Percentiles rank a stretch among this genome's conserved stretches.
phyloP scores from a whole-genome alignment of 176 grass and related monocot species.

The Musa troglodytarum region DNA sequence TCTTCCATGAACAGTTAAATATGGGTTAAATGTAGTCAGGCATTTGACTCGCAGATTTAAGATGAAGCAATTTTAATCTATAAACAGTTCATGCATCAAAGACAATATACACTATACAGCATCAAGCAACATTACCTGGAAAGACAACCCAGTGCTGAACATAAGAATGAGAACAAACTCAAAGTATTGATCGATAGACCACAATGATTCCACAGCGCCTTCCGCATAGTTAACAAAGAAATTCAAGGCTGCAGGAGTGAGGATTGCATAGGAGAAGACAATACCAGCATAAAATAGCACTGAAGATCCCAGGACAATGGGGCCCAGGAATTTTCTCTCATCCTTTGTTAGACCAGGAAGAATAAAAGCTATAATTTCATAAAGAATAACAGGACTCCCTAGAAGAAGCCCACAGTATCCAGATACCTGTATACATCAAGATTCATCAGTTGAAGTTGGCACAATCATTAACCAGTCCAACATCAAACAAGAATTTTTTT shows the following conservation, averaged over 20 bases:
- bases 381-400: constrained; percentile 87
- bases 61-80: too few relatives aligned
- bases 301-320: constrained; percentile 93
- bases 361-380: constrained; percentile 93
- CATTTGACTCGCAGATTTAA: too few relatives aligned
- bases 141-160: constrained; percentile 92
- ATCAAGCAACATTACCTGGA: constrained; percentile 51
- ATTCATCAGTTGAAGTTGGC: neutral
- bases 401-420: constrained; percentile 91
- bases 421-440: constrained; percentile 61
- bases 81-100: neutral
- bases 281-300: constrained; percentile 89
- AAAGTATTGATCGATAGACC: constrained; percentile 98
- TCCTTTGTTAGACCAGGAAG: constrained; percentile 87
- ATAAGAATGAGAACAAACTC: constrained; percentile 91
- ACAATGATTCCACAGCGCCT: constrained; percentile 84
- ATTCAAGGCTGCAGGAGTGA: constrained; percentile 81
- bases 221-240: constrained; percentile 98
- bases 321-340: constrained; percentile 78
- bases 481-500: neutral
- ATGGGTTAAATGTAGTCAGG: too few relatives aligned
- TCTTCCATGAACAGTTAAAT: too few relatives aligned
- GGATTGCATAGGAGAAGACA: constrained; percentile 79
- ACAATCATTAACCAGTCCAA: neutral
- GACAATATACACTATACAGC: neutral